phyloP scores from a whole-genome alignment of 169 alveolate genomes.

The Plasmodium berghei region DNA sequence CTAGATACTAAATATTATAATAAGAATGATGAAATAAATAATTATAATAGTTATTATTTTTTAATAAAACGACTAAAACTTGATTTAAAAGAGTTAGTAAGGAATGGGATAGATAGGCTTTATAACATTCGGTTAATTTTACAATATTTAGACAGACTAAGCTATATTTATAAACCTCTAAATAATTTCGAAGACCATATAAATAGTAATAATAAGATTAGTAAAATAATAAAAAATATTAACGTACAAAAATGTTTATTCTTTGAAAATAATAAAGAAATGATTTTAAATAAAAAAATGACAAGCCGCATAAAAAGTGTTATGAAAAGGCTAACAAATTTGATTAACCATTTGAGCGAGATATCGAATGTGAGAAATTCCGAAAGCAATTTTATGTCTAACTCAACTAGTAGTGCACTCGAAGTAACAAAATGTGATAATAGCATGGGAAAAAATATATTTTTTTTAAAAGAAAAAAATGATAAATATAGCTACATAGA shows the following conservation, averaged over 20 bases:
- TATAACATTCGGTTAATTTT: background rate
- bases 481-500: slow-evolving; percentile 1
- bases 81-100: slow-evolving; percentile 1
- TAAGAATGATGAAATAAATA: background rate
- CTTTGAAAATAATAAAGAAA: background rate
- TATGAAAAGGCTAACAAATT: background rate
- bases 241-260: slow-evolving; percentile 2
- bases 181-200: background rate
- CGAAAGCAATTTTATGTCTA: background rate
- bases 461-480: too few species aligned
- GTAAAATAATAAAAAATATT: background rate
- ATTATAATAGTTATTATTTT: background rate
- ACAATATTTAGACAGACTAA: slow-evolving; percentile 32
- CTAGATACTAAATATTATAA: too few species aligned
- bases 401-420: background rate
- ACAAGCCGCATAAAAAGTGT: slow-evolving; percentile 5
- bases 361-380: background rate
- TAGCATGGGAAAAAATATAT: too few species aligned
- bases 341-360: background rate
- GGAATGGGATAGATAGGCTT: background rate
- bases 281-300: background rate
- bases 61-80: slow-evolving; percentile 22
- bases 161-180: slow-evolving; percentile 29
- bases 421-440: background rate
- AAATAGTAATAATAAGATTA: background rate